Evolutionary conservation across 306 rosid species (phyloP).

Genomic region (Luffa acutangula): DNA sequence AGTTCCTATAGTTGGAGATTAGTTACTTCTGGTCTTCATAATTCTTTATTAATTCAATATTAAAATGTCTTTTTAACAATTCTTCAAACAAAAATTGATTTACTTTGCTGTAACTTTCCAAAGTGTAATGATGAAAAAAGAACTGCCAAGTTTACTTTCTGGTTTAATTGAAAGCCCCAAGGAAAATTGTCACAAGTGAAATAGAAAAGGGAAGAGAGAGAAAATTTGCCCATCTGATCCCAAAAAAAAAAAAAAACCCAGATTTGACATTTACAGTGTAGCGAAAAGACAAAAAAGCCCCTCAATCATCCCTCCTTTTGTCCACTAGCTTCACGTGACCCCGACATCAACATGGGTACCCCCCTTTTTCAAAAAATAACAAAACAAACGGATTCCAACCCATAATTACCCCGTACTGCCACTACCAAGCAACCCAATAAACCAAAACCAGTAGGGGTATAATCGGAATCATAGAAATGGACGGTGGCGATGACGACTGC

Average conservation of each 20-base stretch:
- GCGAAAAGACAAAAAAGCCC: constrained; percentile 8
- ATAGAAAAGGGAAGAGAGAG: background rate
- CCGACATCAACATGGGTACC: constrained; percentile 7
- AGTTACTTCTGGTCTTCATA: too few species aligned
- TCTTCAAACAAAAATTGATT: too few species aligned
- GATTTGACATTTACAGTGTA: constrained; percentile 9
- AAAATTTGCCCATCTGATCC: background rate
- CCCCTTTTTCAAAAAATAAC: background rate
- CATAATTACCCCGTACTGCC: background rate
- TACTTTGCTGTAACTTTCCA: background rate
- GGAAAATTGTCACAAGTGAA: background rate
- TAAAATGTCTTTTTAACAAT: too few species aligned
- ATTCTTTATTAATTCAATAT: too few species aligned
- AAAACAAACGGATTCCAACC: constrained; percentile 4
- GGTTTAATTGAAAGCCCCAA: background rate
- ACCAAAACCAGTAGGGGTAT: constrained; percentile 34
- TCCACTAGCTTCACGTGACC: constrained; percentile 5
- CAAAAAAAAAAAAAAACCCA: background rate
- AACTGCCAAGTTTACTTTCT: background rate
- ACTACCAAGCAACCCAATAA: constrained; percentile 19
- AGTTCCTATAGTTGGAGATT: too few species aligned
- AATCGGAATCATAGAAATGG: constrained; percentile 14
- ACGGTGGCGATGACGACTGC: constrained; percentile 20
- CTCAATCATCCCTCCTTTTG: background rate
- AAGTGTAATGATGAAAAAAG: background rate